Percentiles rank a stretch among this genome's conserved stretches.
Conservation (phyloP, 495 filamentous ascomycete species). For the Podospora conica region DNA sequence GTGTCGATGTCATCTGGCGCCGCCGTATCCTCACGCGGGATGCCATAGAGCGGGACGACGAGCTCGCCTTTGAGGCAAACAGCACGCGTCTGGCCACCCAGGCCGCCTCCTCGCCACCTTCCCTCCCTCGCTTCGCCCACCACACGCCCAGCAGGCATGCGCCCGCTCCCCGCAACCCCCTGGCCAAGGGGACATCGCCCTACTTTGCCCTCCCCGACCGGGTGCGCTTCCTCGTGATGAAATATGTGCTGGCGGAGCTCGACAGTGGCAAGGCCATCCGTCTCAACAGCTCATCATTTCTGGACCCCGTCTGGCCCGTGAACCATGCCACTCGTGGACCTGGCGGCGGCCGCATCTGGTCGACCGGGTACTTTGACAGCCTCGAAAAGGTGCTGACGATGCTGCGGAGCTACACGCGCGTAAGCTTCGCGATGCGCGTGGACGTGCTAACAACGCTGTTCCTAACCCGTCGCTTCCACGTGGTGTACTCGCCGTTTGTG, state of each 20-base stretch:
- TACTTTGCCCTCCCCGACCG: slow-evolving; percentile 20
- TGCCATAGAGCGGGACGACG: slow-evolving; percentile 3
- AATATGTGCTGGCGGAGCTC: slow-evolving; percentile 11
- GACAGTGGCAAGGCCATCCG: slow-evolving; percentile 21
- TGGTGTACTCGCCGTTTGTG: slow-evolving; percentile 23
- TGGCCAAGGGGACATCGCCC: slow-evolving; percentile 6
- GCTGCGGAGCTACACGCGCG: slow-evolving; percentile 12
- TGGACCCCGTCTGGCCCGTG: slow-evolving; percentile 20
- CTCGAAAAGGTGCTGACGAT: slow-evolving; percentile 12
- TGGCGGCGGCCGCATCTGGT: slow-evolving; percentile 12
- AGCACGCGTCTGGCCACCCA: slow-evolving; percentile 6
- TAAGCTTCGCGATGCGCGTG: slow-evolving; percentile 22
- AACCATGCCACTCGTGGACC: neutral
- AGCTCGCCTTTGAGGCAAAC: slow-evolving; percentile 14
- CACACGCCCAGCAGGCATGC: neutral
- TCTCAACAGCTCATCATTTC: slow-evolving; percentile 15
- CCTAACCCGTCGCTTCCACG: slow-evolving; percentile 26
- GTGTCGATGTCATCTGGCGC: slow-evolving; percentile 23
- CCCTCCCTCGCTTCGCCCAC: neutral
- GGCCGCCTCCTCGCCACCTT: neutral
- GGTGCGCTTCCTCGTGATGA: slow-evolving; percentile 18
- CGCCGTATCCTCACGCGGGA: slow-evolving; percentile 1
- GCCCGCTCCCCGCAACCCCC: neutral
- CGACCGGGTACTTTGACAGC: slow-evolving; percentile 23
- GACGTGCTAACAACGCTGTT: slow-evolving; percentile 23